Evolutionary conservation across 2,329 filamentous ascomycete genomes (phyloP).

Genomic region (Aspergillus aculeatus): DNA sequence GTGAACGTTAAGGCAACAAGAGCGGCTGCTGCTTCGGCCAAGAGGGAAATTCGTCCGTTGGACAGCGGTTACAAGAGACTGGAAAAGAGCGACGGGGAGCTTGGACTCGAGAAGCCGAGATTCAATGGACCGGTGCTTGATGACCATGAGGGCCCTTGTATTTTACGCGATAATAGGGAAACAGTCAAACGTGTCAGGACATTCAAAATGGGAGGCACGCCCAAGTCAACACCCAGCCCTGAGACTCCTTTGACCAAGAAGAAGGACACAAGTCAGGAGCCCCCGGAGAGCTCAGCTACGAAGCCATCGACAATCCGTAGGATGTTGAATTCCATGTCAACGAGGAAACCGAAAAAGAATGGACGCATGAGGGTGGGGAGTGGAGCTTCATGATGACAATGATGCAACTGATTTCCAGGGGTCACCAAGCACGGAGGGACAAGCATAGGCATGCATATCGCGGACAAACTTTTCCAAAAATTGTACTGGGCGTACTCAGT

Average conservation of each 20-base stretch:
- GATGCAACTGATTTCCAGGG: slow-evolving; percentile 11
- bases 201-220: slow-evolving; percentile 7
- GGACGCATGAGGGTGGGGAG: slow-evolving; percentile 12
- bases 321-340: slow-evolving; percentile 23
- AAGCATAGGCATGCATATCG: not conserved
- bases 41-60: not conserved
- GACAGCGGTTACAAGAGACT: slow-evolving; percentile 1
- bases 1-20: slow-evolving; percentile 25
- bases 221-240: slow-evolving; percentile 1
- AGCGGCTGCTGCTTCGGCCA: not conserved
- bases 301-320: slow-evolving; percentile 17
- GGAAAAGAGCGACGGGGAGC: not conserved
- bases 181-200: slow-evolving; percentile 13
- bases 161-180: slow-evolving; percentile 3
- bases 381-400: slow-evolving; percentile 20
- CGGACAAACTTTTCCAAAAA: not conserved
- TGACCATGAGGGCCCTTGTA: slow-evolving; percentile 5
- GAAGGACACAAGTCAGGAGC: slow-evolving; percentile 5
- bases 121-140: slow-evolving; percentile 1
- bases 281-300: slow-evolving; percentile 3
- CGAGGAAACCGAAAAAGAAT: slow-evolving; percentile 14
- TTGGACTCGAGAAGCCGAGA: slow-evolving; percentile 2
- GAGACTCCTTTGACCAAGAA: not conserved
- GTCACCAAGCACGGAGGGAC: not conserved
- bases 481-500: too few relatives aligned